phyloP scores from a whole-genome alignment of 202 grass and related monocot species.

The Setaria italica region DNA sequence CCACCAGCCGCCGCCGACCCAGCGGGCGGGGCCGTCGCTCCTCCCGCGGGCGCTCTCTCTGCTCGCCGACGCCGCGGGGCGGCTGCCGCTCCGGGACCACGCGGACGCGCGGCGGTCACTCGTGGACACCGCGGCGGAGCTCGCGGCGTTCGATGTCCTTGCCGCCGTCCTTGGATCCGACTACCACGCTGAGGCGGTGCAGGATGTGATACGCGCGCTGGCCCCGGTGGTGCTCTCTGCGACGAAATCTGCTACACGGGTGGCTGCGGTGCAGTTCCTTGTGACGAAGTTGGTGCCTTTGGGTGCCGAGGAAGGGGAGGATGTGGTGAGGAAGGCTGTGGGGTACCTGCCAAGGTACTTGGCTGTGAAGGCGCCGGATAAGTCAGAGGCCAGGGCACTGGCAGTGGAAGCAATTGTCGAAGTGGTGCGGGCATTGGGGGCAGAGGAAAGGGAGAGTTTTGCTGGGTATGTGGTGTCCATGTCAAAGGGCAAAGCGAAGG shows the following conservation, averaged over 20 bases:
- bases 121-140: constrained; percentile 64
- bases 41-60: constrained; percentile 56
- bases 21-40: constrained; percentile 27
- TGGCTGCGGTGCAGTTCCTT: constrained; percentile 65
- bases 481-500: constrained; percentile 67
- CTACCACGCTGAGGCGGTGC: constrained; percentile 49
- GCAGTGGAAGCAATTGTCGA: constrained; percentile 83
- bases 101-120: constrained; percentile 69
- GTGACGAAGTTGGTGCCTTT: constrained; percentile 74
- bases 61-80: constrained; percentile 54
- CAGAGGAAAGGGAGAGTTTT: constrained; percentile 51
- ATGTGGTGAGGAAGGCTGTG: constrained; percentile 66
- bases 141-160: constrained; percentile 65
- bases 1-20: not conserved
- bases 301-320: constrained; percentile 57
- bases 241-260: constrained; percentile 50
- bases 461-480: constrained; percentile 63
- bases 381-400: constrained; percentile 65
- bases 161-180: constrained; percentile 57
- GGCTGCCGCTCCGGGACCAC: constrained; percentile 60
- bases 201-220: constrained; percentile 70
- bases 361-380: constrained; percentile 73
- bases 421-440: constrained; percentile 54
- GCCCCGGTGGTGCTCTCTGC: constrained; percentile 49
- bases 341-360: constrained; percentile 71